A percentile compares a stretch with the other conserved stretches of the same genome.
Conservation (phyloP, 2,329 filamentous ascomycete genomes). For the Nigrospora osmanthi region DNA sequence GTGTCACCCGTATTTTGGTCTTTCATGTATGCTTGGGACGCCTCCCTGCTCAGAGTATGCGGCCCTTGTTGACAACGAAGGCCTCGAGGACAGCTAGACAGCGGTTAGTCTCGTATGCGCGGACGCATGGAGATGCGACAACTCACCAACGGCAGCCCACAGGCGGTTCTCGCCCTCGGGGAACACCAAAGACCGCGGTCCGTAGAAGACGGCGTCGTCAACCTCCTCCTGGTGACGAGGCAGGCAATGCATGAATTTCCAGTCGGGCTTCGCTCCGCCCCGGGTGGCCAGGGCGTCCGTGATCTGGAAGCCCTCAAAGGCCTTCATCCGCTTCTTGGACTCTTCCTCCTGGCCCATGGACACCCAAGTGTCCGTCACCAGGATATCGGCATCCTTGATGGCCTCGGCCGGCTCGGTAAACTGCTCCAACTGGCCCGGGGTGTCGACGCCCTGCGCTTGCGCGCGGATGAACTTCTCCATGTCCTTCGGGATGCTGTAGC, state of each 20-base stretch:
- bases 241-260: conserved; percentile 99
- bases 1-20: too few relatives aligned
- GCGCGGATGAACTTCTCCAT: conserved; percentile 69
- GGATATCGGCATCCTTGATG: conserved; percentile 75
- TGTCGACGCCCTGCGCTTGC: conserved; percentile 47
- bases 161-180: conserved; percentile 90
- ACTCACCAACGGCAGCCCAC: conserved; percentile 76
- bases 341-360: conserved; percentile 97
- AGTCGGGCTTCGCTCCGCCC: conserved; percentile 78
- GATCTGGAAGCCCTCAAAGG: conserved; percentile 86
- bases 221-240: conserved; percentile 92
- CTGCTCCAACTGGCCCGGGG: conserved; percentile 61
- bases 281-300: conserved; percentile 76
- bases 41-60: conserved; percentile 40
- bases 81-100: conserved; percentile 67
- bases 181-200: conserved; percentile 78
- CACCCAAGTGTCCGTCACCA: conserved; percentile 97
- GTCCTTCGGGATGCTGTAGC: conserved; percentile 69
- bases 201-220: conserved; percentile 89
- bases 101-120: conserved; percentile 4
- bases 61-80: conserved; percentile 92
- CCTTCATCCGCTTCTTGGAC: conserved; percentile 64
- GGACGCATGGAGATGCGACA: neutral
- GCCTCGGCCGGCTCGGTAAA: conserved; percentile 78
- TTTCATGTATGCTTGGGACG: conserved; percentile 5